Conservation (phyloP, 2,329 filamentous ascomycete species). For the Colletotrichum acutatum region DNA sequence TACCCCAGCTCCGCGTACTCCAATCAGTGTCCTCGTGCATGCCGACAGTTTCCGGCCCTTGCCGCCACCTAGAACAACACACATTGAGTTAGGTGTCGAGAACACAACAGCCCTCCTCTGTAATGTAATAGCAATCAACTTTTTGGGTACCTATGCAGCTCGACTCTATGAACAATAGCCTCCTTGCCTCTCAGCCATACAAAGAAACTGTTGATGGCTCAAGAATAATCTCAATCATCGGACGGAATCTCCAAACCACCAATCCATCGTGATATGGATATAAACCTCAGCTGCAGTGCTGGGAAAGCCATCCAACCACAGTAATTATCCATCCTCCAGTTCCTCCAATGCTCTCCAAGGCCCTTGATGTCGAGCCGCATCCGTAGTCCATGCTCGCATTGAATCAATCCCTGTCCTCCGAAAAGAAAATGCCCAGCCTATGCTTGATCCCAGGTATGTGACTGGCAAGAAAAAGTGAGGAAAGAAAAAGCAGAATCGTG, state of each 20-base stretch:
- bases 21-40: constrained; percentile 19
- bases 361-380: neutral
- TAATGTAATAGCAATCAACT: constrained; percentile 21
- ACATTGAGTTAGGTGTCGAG: neutral
- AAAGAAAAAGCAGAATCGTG: constrained; percentile 25
- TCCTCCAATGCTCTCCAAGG: neutral
- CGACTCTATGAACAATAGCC: constrained; percentile 20
- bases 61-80: neutral
- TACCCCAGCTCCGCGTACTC: constrained; percentile 11
- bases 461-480: constrained; percentile 11
- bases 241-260: neutral
- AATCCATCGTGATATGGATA: constrained; percentile 5
- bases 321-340: constrained; percentile 15
- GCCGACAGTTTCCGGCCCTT: constrained; percentile 28
- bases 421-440: constrained; percentile 13
- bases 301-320: constrained; percentile 31
- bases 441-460: constrained; percentile 6
- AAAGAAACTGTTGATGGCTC: constrained; percentile 2
- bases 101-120: neutral
- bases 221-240: neutral
- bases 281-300: constrained; percentile 18
- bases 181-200: neutral
- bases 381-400: neutral
- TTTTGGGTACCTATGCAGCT: constrained; percentile 21
- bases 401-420: constrained; percentile 18